Evolutionary conservation across 2,329 filamentous ascomycete species (phyloP).

Genomic region (Septoria petroselini): DNA sequence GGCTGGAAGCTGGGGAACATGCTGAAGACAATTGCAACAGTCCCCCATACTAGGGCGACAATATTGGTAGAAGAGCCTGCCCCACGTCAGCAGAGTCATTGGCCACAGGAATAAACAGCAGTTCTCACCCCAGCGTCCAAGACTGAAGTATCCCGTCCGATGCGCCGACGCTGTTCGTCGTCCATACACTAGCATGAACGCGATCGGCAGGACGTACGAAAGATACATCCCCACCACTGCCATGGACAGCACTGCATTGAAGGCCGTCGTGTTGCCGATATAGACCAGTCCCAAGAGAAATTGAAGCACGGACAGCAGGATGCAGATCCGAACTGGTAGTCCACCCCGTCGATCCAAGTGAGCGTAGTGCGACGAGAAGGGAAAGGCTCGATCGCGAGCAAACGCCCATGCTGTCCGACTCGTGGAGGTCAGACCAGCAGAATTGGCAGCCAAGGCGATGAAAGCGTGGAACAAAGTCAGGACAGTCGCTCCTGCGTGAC

Average conservation of each 20-base stretch:
- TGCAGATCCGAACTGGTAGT: constrained; percentile 16
- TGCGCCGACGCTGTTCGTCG: neutral
- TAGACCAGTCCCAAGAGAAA: constrained; percentile 21
- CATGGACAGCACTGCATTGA: constrained; percentile 21
- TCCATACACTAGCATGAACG: constrained; percentile 31
- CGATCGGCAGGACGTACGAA: constrained; percentile 18
- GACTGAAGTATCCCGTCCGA: constrained; percentile 29
- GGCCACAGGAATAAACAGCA: neutral
- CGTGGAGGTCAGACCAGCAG: constrained; percentile 39
- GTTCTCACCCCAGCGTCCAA: constrained; percentile 38
- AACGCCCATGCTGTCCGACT: constrained; percentile 39
- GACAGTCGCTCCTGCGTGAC: constrained; percentile 28
- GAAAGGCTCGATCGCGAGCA: constrained; percentile 39
- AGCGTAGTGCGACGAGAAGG: constrained; percentile 34
- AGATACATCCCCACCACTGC: constrained; percentile 20
- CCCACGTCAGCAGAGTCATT: constrained; percentile 2
- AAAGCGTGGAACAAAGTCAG: constrained; percentile 38
- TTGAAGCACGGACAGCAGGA: constrained; percentile 17
- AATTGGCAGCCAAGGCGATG: constrained; percentile 34
- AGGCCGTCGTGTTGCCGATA: constrained; percentile 22
- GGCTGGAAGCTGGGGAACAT: constrained; percentile 46
- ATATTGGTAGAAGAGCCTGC: constrained; percentile 38
- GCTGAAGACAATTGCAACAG: constrained; percentile 47
- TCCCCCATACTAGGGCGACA: constrained; percentile 45
- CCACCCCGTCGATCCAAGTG: constrained; percentile 9